Conservation (phyloP, 441 rosid species). For the Euphorbia schlechtendalii region DNA sequence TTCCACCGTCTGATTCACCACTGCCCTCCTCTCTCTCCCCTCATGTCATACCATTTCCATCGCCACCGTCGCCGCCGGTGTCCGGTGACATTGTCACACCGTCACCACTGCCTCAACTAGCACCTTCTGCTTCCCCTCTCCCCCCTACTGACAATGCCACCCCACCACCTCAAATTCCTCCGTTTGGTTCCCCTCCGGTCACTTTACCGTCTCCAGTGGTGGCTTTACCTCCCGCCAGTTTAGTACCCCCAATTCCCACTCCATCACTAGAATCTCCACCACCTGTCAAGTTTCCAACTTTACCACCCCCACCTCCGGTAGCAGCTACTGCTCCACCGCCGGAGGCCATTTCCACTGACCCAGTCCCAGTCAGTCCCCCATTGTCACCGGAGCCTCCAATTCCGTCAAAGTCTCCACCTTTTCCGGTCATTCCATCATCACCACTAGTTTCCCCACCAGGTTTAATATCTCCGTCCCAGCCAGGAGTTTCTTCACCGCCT, state of each 20-base stretch:
- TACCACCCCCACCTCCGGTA: constrained; percentile 13
- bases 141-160: constrained; percentile 17
- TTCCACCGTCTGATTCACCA: constrained; percentile 19
- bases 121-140: constrained; percentile 27
- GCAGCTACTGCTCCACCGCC: constrained; percentile 13
- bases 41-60: constrained; percentile 7
- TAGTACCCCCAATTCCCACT: constrained; percentile 13
- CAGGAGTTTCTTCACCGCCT: constrained; percentile 21
- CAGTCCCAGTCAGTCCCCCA: constrained; percentile 15
- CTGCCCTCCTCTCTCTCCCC: constrained; percentile 21
- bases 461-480: constrained; percentile 13
- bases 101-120: constrained; percentile 11
- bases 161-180: constrained; percentile 24
- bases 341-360: background rate
- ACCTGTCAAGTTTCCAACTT: background rate
- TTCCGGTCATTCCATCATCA: constrained; percentile 19
- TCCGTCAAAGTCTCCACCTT: constrained; percentile 14
- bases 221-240: constrained; percentile 25
- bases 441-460: constrained; percentile 23
- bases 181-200: constrained; percentile 13
- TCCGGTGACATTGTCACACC: constrained; percentile 17
- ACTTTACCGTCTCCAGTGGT: constrained; percentile 1
- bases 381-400: constrained; percentile 12
- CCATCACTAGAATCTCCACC: constrained; percentile 16
- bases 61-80: constrained; percentile 8